Evolutionary conservation across 176 grass and related monocot genomes (phyloP).

Genomic region (Thinopyrum elongatum): DNA sequence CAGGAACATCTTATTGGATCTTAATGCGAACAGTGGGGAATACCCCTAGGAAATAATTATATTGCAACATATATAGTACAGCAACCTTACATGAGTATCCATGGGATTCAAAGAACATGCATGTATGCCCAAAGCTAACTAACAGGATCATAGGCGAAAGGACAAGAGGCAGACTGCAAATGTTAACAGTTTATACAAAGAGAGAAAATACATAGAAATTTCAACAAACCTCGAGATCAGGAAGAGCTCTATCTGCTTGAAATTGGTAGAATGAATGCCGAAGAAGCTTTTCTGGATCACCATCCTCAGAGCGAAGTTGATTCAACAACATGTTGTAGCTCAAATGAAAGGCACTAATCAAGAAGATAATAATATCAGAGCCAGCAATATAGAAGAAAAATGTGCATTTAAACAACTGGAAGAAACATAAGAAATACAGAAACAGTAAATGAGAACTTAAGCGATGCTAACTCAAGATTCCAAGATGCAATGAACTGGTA

Average conservation of each 20-base stretch:
- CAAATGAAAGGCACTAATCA: conserved; percentile 85
- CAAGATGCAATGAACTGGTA: conserved; percentile 9
- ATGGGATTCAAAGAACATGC: not conserved
- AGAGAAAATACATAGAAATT: not conserved
- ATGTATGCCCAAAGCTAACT: not conserved
- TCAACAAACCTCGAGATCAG: conserved; percentile 84
- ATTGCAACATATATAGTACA: not conserved
- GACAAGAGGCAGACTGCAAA: not conserved
- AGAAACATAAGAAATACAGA: not conserved
- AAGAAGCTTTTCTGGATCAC: conserved; percentile 95
- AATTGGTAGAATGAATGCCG: conserved; percentile 95
- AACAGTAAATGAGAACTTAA: not conserved
- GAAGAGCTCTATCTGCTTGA: conserved; percentile 78
- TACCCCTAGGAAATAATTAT: not conserved
- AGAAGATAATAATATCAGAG: conserved; percentile 16
- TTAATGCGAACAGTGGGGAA: not conserved
- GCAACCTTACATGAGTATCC: not conserved
- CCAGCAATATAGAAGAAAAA: not conserved
- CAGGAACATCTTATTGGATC: not conserved
- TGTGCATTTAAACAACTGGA: not conserved
- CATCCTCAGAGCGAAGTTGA: conserved; percentile 93
- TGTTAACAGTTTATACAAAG: not conserved
- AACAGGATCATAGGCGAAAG: not conserved
- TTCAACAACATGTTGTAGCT: conserved; percentile 99
- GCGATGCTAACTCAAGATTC: conserved; percentile 1